These are phyloP conservation scores for Fusarium sp. DNA, from an alignment of 2,329 filamentous ascomycete species.

Conservation along the genomic window DNA sequence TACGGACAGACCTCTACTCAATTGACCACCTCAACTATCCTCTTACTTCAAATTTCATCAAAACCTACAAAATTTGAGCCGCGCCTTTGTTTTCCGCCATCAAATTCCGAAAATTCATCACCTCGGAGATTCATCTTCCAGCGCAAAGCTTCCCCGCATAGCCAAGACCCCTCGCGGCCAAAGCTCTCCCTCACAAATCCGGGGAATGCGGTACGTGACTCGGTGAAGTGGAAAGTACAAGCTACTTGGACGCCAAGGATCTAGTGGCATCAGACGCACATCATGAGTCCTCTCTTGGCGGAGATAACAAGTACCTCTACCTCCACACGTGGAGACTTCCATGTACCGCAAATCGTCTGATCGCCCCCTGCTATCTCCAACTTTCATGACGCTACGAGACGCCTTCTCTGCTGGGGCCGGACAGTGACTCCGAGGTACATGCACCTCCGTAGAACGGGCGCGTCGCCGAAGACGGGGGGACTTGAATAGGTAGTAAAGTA, in stretches of 20 bases:
- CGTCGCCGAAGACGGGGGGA: constrained; percentile 24
- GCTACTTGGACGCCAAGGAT: constrained; percentile 6
- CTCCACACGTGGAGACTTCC: background rate
- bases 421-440: constrained; percentile 40
- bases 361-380: constrained; percentile 28
- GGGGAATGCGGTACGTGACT: constrained; percentile 36
- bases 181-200: constrained; percentile 7
- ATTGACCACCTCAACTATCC: background rate
- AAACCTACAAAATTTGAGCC: background rate
- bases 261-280: background rate
- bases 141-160: constrained; percentile 29
- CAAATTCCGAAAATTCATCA: constrained; percentile 24
- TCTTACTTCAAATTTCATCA: background rate
- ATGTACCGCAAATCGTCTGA: constrained; percentile 28
- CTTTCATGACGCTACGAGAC: constrained; percentile 27
- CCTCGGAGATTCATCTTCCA: constrained; percentile 22
- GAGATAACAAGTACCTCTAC: constrained; percentile 34
- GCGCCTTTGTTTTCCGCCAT: constrained; percentile 14
- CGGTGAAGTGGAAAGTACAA: constrained; percentile 24
- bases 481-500: constrained; percentile 26
- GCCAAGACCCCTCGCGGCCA: constrained; percentile 3
- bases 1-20: background rate
- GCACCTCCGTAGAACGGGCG: constrained; percentile 14
- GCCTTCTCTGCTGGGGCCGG: constrained; percentile 29
- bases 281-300: constrained; percentile 16